phyloP scores from a whole-genome alignment of 139 green algal genomes.

The Chlorella sp. region DNA sequence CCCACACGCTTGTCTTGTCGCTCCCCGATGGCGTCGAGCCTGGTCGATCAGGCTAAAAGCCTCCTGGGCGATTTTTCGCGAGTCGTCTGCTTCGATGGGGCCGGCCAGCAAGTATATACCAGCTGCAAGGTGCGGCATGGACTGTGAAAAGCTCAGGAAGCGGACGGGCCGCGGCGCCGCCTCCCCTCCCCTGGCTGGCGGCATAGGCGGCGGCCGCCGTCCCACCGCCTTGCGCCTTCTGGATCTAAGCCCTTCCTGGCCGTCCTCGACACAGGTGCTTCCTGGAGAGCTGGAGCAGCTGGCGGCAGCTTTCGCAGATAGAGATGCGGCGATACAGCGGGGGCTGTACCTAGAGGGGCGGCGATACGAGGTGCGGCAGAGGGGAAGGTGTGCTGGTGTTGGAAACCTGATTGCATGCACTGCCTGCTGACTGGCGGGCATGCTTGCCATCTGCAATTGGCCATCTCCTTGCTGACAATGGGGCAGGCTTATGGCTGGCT shows the following conservation, averaged over 20 bases:
- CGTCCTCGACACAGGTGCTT: constrained; percentile 6
- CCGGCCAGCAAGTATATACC: constrained; percentile 1
- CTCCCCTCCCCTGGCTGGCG: neutral
- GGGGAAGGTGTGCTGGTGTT: neutral
- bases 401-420: neutral
- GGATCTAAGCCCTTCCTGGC: no score
- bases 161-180: neutral
- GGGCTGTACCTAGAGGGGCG: constrained; percentile 41
- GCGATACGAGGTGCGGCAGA: constrained; percentile 48
- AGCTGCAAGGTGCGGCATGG: constrained; percentile 5
- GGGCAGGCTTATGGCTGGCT: no score
- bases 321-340: constrained; percentile 44
- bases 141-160: no score
- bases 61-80: constrained; percentile 30
- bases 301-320: constrained; percentile 7
- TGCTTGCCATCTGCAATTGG: neutral
- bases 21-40: neutral
- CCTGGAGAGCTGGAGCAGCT: constrained; percentile 32
- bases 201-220: neutral
- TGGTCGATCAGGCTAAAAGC: constrained; percentile 1
- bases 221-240: no score
- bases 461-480: neutral
- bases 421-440: neutral
- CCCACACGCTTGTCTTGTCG: no score
- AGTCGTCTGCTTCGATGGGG: constrained; percentile 32